Evolutionary conservation across 139 green algal species (phyloP).

Genomic region (Coccomyxa sp.): DNA sequence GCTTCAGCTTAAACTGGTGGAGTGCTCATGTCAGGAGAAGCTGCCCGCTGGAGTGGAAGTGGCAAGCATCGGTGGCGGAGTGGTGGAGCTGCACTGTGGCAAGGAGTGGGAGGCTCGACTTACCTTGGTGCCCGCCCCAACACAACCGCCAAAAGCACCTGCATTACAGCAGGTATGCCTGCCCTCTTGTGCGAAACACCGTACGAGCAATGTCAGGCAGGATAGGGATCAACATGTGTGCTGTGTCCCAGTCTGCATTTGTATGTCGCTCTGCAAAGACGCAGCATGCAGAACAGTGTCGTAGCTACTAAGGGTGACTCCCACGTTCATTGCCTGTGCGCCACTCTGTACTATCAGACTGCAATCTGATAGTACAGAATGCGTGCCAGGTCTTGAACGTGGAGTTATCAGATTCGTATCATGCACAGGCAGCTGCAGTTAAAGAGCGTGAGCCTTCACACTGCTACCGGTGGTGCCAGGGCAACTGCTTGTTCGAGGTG

Average conservation of each 20-base stretch:
- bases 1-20: too few species aligned
- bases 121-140: conserved; percentile 30
- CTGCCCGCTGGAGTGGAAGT: conserved; percentile 25
- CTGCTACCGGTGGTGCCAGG: too few species aligned
- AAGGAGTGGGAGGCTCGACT: conserved; percentile 24
- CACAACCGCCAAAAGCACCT: conserved; percentile 6
- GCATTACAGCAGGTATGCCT: neutral
- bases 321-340: neutral
- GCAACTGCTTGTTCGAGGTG: too few species aligned
- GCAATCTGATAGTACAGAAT: too few species aligned
- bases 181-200: neutral
- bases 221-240: too few species aligned
- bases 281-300: too few species aligned
- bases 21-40: neutral
- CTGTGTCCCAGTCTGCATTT: neutral
- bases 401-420: too few species aligned
- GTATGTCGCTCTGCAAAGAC: neutral
- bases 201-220: neutral
- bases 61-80: conserved; percentile 8
- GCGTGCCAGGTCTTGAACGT: too few species aligned
- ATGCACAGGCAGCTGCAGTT: too few species aligned
- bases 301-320: neutral
- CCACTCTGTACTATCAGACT: too few species aligned
- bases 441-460: too few species aligned
- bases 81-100: conserved; percentile 3